Evolutionary conservation across 129 eudicot genomes (phyloP).

Genomic region (Erigeron canadensis): DNA sequence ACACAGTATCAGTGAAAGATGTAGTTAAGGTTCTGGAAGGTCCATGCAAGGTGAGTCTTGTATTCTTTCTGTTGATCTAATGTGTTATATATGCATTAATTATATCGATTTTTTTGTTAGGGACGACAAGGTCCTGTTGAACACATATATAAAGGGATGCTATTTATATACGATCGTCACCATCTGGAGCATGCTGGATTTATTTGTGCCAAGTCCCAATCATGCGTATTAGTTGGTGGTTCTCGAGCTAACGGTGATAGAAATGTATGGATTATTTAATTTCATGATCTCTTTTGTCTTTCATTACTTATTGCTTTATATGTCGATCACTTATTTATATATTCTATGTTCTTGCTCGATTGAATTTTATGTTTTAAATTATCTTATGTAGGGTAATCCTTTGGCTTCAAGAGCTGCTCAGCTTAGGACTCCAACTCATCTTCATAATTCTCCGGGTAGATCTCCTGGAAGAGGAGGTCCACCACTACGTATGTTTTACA

Average conservation of each 20-base stretch:
- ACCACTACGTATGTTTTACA: conserved; percentile 53
- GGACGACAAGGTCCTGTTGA: conserved; percentile 98
- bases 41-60: conserved; percentile 61
- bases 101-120: conserved; percentile 33
- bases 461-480: conserved; percentile 62
- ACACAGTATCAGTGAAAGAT: conserved; percentile 80
- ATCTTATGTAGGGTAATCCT: conserved; percentile 52
- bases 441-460: conserved; percentile 71
- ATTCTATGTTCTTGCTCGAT: background rate
- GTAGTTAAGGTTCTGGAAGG: conserved; percentile 92
- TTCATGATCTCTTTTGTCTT: background rate
- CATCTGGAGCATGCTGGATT: conserved; percentile 99
- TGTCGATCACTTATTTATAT: background rate
- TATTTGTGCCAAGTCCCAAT: conserved; percentile 89
- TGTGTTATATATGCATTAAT: background rate
- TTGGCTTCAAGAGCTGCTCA: conserved; percentile 55
- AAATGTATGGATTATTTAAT: conserved; percentile 51
- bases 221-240: conserved; percentile 84
- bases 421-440: conserved; percentile 56
- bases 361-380: background rate
- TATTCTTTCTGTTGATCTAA: background rate
- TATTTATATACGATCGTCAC: conserved; percentile 86
- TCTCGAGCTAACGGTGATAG: conserved; percentile 72
- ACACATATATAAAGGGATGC: conserved; percentile 69
- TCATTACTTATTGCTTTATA: background rate